Evolutionary conservation across 2,329 filamentous ascomycete genomes (phyloP), one percentile per base, ranked within the genome.

Genomic region (Beauveria rudraprayagi): DNA sequence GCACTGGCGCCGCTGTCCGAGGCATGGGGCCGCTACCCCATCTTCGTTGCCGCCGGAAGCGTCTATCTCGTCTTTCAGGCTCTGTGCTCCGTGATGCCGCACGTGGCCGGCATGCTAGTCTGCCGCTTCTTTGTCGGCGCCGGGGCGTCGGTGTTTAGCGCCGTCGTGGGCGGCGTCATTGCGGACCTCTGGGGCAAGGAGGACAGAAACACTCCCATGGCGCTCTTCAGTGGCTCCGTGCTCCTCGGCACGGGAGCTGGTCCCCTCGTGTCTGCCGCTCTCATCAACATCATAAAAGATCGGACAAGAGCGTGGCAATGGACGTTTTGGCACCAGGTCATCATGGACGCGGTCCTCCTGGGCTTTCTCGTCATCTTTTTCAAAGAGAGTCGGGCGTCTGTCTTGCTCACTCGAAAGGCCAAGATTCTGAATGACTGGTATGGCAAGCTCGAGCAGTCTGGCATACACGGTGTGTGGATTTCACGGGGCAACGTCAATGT

Each of bases 111-210:
- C 3, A 89, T 96, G 82, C 72, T 96, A 0, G 74, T 92, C 2
- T 83, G 86, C 0, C 83, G 92, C 1, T 89, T 96, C 70, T 80
- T 94, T 52, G 82, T 86, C 10, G 92, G 92, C 1, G 84, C 86
- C n/a, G 90, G 89, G 7, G 87, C 84, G 6, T 91, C 87, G 54
- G 86, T 81, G 0, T 96, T 95, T 70, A 91, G 88, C 50, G 94
- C 91, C 24, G 92, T 96, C 81, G 88, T 96, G 0, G 92, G 92
- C n/a, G 92, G 92, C 3, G 89, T 97, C 4, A 88, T 97, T 46
- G 88, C 89, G 56, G 92, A 97, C 69, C 83, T 96, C 62, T 96
- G 92, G 76, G 83, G 87, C 53, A 85, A 90, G 10, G 77, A 89
- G 62, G 86, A 90, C 50, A 81, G 93, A 40, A 96, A 97, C 67